Evolutionary conservation across 768 basidiomycete species (phyloP), one percentile per base, ranked within the genome.

Genomic region (Leucosporidium creatinivorum): DNA sequence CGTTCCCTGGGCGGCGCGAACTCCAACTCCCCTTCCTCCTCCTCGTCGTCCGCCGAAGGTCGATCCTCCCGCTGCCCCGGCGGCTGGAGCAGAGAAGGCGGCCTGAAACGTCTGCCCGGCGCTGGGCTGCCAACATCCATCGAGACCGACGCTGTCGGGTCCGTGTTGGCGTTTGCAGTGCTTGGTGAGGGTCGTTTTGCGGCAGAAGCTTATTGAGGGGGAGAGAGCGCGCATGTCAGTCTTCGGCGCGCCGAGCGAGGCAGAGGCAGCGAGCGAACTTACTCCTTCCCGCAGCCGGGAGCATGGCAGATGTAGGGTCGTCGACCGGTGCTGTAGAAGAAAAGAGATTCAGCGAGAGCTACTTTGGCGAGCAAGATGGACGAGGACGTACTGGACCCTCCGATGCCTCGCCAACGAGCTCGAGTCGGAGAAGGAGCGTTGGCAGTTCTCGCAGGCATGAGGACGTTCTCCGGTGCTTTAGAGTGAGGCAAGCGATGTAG

Each of bases 151-250:
- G 39, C 39, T 44, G 18, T 66, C 55, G 13, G 78, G 76, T 7
- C 39, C 39, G 66, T 81, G 80, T 13, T 75, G 59, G 9, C 75
- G 73, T 19, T 73, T 71, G 74, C 76, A 73, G 69, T 81, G 80
- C 71, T 78, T 79, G 57, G 78, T 76, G 59, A 78, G 76, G 12
- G 80, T 81, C 69, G 79, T 79, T 61, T 79, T 76, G 47, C 80
- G 76, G 58, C 77, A 78, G 68, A 80, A 80, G 2, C 75, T 76
- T 63, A 4, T 13, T 10, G 12, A 28, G 4, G 19, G 7, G 1
- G 10, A 18, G 3, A 31, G 9, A 28, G 18, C 0, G 25, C 28
- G 47, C 44, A 18, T 26, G 4, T 17, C 30, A 39, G 31, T 50
- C 13, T 44, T 17, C 39, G 15, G 39, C 39, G 39, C 39, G 8